Percentiles rank a stretch among this genome's conserved stretches.
Evolutionary conservation across 2,329 filamentous ascomycete species (phyloP).

Genomic region (Aspergillus flavus): DNA sequence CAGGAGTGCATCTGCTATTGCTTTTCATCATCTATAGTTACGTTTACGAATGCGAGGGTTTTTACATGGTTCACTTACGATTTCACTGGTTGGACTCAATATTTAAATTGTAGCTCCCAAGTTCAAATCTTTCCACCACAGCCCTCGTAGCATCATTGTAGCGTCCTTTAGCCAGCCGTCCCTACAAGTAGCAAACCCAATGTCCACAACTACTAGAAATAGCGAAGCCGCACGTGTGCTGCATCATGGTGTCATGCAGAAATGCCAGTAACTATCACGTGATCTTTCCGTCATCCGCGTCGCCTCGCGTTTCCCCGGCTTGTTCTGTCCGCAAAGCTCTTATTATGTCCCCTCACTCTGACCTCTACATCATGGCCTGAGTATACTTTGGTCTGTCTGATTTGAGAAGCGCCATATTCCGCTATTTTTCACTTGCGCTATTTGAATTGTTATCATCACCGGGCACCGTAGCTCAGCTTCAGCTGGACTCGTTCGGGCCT

Average conservation of each 20-base stretch:
- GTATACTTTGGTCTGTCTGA: background rate
- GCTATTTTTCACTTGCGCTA: background rate
- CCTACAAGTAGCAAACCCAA: background rate
- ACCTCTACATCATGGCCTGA: conserved; percentile 5
- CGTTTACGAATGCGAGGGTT: conserved; percentile 32
- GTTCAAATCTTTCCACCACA: conserved; percentile 2
- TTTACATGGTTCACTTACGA: conserved; percentile 27
- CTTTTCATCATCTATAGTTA: conserved; percentile 31
- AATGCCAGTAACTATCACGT: conserved; percentile 14
- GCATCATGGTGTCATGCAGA: background rate
- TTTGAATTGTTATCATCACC: background rate
- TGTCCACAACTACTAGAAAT: too few relatives aligned
- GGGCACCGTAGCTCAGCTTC: too few relatives aligned
- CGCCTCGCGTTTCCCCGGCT: conserved; percentile 26
- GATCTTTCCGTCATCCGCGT: conserved; percentile 20
- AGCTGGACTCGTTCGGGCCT: background rate
- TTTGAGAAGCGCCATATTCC: background rate
- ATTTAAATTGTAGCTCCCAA: conserved; percentile 30
- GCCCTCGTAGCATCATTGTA: background rate
- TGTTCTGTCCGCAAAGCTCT: conserved; percentile 16
- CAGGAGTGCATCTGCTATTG: conserved; percentile 32
- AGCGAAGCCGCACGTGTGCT: background rate
- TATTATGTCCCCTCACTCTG: background rate
- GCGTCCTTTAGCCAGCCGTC: background rate
- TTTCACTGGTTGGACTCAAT: conserved; percentile 30